A percentile compares a stretch with the other conserved stretches of the same genome.
These are phyloP conservation scores for Cubamyces sp. DNA, from an alignment of 768 basidiomycete species.

Conservation along the genomic window DNA sequence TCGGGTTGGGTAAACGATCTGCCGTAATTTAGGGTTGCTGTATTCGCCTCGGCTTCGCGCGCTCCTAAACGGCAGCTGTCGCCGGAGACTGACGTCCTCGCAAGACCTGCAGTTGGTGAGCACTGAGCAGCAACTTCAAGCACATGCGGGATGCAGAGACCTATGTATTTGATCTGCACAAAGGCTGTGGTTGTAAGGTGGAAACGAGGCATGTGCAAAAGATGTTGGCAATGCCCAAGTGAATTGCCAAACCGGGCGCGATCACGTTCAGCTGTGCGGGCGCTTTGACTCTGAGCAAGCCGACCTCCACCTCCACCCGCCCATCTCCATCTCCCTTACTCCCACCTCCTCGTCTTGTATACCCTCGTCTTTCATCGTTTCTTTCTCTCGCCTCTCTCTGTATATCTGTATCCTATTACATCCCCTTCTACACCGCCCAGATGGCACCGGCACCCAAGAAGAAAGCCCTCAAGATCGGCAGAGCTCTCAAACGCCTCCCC, in stretches of 20 bases:
- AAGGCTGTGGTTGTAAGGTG: too few species aligned
- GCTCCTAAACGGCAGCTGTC: too few species aligned
- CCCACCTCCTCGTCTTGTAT: background rate
- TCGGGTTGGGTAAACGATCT: too few species aligned
- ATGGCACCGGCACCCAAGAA: conserved; percentile 43
- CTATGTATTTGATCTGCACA: too few species aligned
- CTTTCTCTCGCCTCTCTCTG: background rate
- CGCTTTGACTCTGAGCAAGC: background rate
- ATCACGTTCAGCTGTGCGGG: background rate
- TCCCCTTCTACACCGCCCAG: background rate
- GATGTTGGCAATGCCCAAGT: background rate
- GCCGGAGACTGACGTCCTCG: too few species aligned
- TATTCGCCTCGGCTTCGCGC: too few species aligned
- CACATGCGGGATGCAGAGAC: too few species aligned
- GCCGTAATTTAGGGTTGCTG: too few species aligned
- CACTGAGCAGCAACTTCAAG: too few species aligned
- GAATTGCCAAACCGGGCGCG: background rate
- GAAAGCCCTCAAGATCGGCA: conserved; percentile 54
- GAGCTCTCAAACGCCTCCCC: conserved; percentile 62
- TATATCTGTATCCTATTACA: background rate
- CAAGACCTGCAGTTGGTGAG: too few species aligned
- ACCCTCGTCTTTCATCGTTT: background rate
- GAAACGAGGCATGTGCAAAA: too few species aligned
- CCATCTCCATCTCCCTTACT: background rate
- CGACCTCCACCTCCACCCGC: background rate